These are phyloP conservation scores for Planoprotostelium fungivorum DNA, from an alignment of 78 protist species.

Conservation along the genomic window DNA sequence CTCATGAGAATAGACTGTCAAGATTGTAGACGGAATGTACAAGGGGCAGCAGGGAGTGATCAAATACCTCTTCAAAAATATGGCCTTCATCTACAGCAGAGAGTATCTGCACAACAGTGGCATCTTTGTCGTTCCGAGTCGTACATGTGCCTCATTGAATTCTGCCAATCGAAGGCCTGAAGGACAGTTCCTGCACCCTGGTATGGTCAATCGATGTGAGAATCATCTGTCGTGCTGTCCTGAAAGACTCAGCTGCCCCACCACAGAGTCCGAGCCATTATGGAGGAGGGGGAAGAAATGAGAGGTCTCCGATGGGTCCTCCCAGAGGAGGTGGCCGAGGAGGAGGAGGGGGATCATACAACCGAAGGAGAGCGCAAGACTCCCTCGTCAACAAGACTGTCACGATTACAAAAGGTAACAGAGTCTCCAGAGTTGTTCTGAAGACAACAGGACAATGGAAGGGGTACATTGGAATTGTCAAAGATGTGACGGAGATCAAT, in stretches of 20 bases:
- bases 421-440: not conserved
- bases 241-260: not conserved
- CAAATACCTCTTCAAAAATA: not conserved
- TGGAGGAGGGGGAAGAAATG: slow-evolving; percentile 14
- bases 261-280: not conserved
- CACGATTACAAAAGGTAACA: slow-evolving; percentile 29
- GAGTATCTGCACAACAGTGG: not conserved
- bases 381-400: slow-evolving; percentile 43
- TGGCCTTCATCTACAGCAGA: not conserved
- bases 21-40: not conserved
- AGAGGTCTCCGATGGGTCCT: not conserved
- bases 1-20: not conserved
- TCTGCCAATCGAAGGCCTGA: too few relatives aligned
- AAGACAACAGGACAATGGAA: slow-evolving; percentile 21
- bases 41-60: not conserved
- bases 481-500: slow-evolving; percentile 55
- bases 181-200: too few relatives aligned
- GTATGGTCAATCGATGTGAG: too few relatives aligned
- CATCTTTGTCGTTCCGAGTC: not conserved
- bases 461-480: slow-evolving; percentile 55
- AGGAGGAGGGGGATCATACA: slow-evolving; percentile 14
- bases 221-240: not conserved
- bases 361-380: slow-evolving; percentile 38
- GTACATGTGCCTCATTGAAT: not conserved
- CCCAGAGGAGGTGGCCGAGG: slow-evolving; percentile 35